Conservation (phyloP, 2,329 filamentous ascomycete genomes). For the Fusarium bactridioides region DNA sequence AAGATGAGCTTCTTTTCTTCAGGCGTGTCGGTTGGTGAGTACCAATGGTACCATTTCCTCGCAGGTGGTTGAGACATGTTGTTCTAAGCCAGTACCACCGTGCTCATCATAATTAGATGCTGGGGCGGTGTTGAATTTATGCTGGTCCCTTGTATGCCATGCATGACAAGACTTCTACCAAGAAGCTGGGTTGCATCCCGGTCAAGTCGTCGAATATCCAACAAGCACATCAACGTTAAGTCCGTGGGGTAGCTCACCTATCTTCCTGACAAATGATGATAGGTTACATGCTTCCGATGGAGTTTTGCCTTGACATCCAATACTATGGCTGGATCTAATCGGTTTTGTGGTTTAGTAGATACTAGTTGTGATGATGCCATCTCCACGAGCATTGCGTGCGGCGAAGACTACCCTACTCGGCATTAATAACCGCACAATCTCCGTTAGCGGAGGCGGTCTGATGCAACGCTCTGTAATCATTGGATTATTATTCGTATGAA, state of each 20-base stretch:
- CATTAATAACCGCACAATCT: not conserved
- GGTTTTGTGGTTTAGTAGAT: not conserved
- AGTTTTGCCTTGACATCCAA: rapidly evolving
- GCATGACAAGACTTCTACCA: not conserved
- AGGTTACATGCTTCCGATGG: not conserved
- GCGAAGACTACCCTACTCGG: not conserved
- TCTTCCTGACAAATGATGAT: not conserved
- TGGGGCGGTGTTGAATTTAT: not conserved
- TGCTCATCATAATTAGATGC: too few species aligned
- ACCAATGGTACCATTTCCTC: not conserved
- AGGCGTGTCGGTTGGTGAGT: not conserved
- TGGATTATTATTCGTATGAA: not conserved
- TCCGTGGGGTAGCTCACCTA: not conserved
- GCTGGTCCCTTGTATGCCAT: rapidly evolving
- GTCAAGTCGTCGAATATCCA: not conserved
- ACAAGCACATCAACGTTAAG: not conserved
- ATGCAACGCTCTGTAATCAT: not conserved
- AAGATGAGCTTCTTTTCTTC: not conserved
- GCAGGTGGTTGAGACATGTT: not conserved
- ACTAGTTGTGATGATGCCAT: not conserved
- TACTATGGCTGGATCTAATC: not conserved
- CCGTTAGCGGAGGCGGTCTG: not conserved
- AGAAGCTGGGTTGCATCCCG: not conserved
- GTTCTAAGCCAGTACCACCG: too few species aligned
- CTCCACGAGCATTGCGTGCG: not conserved